Percentiles rank a stretch among this genome's conserved stretches.
These are phyloP conservation scores for Arthrobotrys sphaeroides DNA, from an alignment of 2,329 filamentous ascomycete genomes.

Conservation along the genomic window DNA sequence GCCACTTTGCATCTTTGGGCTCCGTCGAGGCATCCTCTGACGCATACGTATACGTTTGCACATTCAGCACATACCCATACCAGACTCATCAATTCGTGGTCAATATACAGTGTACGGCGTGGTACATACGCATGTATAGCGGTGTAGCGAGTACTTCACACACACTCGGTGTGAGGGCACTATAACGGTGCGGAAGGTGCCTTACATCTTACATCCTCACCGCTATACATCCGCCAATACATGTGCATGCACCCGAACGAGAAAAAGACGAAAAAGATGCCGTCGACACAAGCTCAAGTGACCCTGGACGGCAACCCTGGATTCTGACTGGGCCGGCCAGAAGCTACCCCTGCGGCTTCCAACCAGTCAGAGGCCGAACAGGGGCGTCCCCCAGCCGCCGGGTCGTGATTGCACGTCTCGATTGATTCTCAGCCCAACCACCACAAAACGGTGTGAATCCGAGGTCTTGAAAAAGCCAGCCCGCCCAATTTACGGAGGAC, in stretches of 20 bases:
- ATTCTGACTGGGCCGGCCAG: constrained; percentile 10
- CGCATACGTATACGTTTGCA: not conserved
- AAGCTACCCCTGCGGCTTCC: constrained; percentile 24
- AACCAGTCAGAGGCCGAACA: constrained; percentile 16
- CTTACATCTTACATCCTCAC: constrained; percentile 15
- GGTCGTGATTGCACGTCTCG: constrained; percentile 2
- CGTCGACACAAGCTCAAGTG: constrained; percentile 21
- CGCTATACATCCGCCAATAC: constrained; percentile 7
- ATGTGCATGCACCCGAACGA: not conserved
- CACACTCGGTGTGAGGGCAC: not conserved
- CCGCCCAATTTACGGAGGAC: constrained; percentile 22
- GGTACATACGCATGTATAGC: too few species aligned
- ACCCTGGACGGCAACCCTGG: constrained; percentile 8
- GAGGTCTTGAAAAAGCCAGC: constrained; percentile 22
- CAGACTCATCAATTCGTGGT: too few species aligned
- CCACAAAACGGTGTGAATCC: constrained; percentile 26
- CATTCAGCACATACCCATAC: not conserved
- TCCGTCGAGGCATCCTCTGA: not conserved
- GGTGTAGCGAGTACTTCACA: not conserved
- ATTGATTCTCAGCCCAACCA: constrained; percentile 30
- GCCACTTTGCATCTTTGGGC: not conserved
- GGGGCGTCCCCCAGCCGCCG: constrained; percentile 40
- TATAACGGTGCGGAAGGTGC: constrained; percentile 7
- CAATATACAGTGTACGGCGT: too few species aligned
- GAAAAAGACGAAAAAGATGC: constrained; percentile 10